Evolutionary conservation across 1,284 basidiomycete species (phyloP).

Genomic region (Fomitiporia mediterranea): DNA sequence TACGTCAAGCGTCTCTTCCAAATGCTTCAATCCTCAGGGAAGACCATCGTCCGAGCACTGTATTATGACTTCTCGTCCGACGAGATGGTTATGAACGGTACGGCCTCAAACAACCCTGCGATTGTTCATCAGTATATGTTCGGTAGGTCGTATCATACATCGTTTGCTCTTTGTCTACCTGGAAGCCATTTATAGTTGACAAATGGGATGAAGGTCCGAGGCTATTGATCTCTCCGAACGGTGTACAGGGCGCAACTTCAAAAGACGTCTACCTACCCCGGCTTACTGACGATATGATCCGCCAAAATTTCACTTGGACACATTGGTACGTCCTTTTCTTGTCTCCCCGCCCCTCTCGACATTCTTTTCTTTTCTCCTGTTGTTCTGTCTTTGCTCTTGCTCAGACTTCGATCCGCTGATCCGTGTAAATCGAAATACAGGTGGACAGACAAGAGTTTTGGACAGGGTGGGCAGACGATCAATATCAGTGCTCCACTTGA

Average conservation of each 20-base stretch:
- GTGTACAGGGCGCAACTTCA: constrained; percentile 28
- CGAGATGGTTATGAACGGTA: constrained; percentile 30
- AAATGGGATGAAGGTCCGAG: constrained; percentile 32
- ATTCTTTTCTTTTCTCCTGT: neutral
- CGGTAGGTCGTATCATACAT: constrained; percentile 27
- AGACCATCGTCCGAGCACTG: constrained; percentile 35
- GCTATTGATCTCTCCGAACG: constrained; percentile 36
- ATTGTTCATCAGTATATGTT: constrained; percentile 38
- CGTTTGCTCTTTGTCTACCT: too few species aligned
- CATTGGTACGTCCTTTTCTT: constrained; percentile 34
- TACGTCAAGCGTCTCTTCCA: constrained; percentile 36
- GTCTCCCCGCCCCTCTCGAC: constrained; percentile 1
- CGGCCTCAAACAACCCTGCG: constrained; percentile 31
- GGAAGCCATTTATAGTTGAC: too few species aligned
- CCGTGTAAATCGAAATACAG: constrained; percentile 22
- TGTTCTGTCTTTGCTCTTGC: neutral
- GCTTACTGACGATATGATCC: constrained; percentile 25
- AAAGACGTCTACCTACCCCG: constrained; percentile 36
- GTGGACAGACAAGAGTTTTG: constrained; percentile 36
- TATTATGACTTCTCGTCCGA: constrained; percentile 38
- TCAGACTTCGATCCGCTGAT: neutral
- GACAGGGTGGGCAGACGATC: constrained; percentile 30
- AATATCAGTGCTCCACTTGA: constrained; percentile 33
- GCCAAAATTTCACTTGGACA: constrained; percentile 31
- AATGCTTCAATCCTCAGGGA: constrained; percentile 33